Percentiles rank a stretch among this genome's conserved stretches.
Evolutionary conservation across 192 early-diverging fungal genomes (phyloP).

Genomic region (Spizellomyces punctatus): DNA sequence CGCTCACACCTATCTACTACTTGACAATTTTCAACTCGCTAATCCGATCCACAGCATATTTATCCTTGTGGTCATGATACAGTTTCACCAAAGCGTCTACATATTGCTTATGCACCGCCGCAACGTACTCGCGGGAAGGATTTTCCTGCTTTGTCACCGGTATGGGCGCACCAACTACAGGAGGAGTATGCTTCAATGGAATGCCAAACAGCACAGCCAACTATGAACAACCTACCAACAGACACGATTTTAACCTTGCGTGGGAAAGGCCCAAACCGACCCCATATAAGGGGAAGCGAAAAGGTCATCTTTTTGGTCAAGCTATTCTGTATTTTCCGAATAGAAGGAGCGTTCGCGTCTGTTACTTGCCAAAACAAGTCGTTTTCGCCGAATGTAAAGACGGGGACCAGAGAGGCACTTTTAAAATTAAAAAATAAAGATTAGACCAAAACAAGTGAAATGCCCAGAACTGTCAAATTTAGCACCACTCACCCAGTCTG

Average conservation of each 20-base stretch:
- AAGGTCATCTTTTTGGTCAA: constrained; percentile 13
- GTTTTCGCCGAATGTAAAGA: constrained; percentile 86
- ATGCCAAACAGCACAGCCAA: too few relatives aligned
- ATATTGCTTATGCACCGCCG: constrained; percentile 27
- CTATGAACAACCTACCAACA: background rate
- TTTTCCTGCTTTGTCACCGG: constrained; percentile 16
- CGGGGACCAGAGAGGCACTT: constrained; percentile 75
- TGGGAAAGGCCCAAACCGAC: constrained; percentile 12
- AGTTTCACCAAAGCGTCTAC: constrained; percentile 14
- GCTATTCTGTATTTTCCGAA: constrained; percentile 5
- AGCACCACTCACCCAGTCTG: constrained; percentile 53
- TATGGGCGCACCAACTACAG: constrained; percentile 35
- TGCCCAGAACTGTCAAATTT: constrained; percentile 28
- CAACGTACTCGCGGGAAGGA: constrained; percentile 36
- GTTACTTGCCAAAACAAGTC: constrained; percentile 31
- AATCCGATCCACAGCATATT: constrained; percentile 17
- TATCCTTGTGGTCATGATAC: constrained; percentile 37
- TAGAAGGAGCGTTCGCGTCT: constrained; percentile 7
- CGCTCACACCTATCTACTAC: background rate
- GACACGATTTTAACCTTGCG: constrained; percentile 8
- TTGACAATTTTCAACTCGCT: constrained; percentile 33
- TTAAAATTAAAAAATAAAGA: background rate
- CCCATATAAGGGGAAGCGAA: constrained; percentile 19
- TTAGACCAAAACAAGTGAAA: constrained; percentile 71
- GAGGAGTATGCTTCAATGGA: too few relatives aligned